Evolutionary conservation across 2,329 filamentous ascomycete genomes (phyloP).

Genomic region (Arthrobotrys entomopaga): DNA sequence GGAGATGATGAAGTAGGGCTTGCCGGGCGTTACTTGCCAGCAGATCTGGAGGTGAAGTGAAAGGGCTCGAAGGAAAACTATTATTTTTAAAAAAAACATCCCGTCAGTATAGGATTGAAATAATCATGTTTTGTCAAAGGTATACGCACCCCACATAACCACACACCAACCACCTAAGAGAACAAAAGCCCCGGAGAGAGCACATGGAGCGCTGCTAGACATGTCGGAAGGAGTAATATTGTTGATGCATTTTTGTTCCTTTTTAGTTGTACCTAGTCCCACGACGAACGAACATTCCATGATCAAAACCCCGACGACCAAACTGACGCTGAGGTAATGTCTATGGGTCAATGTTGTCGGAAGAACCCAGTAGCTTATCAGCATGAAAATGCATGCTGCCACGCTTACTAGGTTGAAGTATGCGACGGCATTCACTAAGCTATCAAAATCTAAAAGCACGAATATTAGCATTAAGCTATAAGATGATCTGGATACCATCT

Average conservation of each 20-base stretch:
- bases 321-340: conserved; percentile 90
- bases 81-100: neutral
- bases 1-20: conserved; percentile 86
- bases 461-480: conserved; percentile 59
- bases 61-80: conserved; percentile 83
- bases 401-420: conserved; percentile 83
- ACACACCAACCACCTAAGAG: conserved; percentile 85
- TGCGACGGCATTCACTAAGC: conserved; percentile 74
- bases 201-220: conserved; percentile 82
- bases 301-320: conserved; percentile 78
- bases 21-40: conserved; percentile 91
- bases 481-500: neutral
- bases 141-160: conserved; percentile 77
- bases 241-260: conserved; percentile 75
- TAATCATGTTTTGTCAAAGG: conserved; percentile 3
- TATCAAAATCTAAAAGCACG: conserved; percentile 69
- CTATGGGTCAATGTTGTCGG: conserved; percentile 89
- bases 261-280: conserved; percentile 22
- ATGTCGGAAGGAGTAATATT: conserved; percentile 93
- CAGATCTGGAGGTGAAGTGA: conserved; percentile 97
- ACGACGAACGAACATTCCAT: conserved; percentile 74
- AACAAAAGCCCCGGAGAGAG: conserved; percentile 85
- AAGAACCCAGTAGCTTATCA: conserved; percentile 81
- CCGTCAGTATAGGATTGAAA: neutral
- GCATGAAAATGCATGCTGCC: conserved; percentile 76